phyloP scores from a whole-genome alignment of 2,329 filamentous ascomycete genomes.

The Claviceps sp. region DNA sequence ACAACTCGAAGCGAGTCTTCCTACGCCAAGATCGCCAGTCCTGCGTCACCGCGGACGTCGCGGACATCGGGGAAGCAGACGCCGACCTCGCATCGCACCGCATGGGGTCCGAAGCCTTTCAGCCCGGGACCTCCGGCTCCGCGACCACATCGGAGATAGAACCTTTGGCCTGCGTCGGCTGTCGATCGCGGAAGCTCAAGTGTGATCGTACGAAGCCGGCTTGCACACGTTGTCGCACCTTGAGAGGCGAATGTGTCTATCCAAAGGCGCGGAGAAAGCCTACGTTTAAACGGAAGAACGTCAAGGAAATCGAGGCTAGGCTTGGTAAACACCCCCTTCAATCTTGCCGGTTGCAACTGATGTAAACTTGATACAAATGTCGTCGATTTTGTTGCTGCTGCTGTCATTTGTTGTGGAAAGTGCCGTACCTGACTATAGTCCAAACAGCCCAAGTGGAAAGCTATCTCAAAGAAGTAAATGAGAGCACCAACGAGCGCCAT shows the following conservation, averaged over 20 bases:
- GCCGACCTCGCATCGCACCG: neutral
- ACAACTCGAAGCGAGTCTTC: neutral
- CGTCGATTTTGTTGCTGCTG: neutral
- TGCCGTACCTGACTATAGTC: neutral
- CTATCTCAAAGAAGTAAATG: slow-evolving; percentile 54
- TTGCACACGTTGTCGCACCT: slow-evolving; percentile 65
- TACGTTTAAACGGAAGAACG: slow-evolving; percentile 76
- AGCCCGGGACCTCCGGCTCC: neutral
- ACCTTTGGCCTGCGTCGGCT: slow-evolving; percentile 67
- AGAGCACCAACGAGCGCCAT: slow-evolving; percentile 10
- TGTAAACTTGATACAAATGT: neutral
- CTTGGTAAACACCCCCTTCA: slow-evolving; percentile 44
- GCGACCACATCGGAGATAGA: slow-evolving; percentile 17
- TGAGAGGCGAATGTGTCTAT: slow-evolving; percentile 64
- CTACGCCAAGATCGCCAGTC: neutral
- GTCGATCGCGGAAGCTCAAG: slow-evolving; percentile 71
- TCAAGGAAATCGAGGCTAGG: slow-evolving; percentile 78
- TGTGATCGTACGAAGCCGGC: slow-evolving; percentile 72
- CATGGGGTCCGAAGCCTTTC: neutral
- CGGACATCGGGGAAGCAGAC: too few species aligned
- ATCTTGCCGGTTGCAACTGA: too few species aligned
- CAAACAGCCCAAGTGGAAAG: slow-evolving; percentile 65
- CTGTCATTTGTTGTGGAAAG: neutral
- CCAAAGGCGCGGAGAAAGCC: slow-evolving; percentile 83
- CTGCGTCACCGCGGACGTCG: neutral